Percentiles rank a stretch among this genome's conserved stretches.
These are phyloP conservation scores for Avena eriantha DNA, from an alignment of 176 grass and related monocot species.

Conservation along the genomic window DNA sequence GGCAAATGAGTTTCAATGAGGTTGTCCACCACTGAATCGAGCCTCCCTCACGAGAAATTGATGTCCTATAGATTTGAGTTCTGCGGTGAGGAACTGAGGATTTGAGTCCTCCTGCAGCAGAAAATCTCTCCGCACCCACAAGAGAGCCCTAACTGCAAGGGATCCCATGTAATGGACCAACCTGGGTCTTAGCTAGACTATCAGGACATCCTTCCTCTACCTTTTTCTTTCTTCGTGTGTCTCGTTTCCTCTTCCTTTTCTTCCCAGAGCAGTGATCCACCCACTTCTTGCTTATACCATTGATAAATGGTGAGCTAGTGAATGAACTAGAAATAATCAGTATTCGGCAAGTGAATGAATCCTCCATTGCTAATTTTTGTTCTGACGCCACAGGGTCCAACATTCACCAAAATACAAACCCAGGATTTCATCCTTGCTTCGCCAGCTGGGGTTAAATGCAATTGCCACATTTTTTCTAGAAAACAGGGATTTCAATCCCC, in stretches of 20 bases:
- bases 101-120: not conserved
- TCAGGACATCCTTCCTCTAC: not conserved
- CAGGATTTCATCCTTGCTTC: not conserved
- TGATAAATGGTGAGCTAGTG: conserved; percentile 8
- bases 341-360: not conserved
- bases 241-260: not conserved
- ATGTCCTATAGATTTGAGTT: not conserved
- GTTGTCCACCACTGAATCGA: not conserved
- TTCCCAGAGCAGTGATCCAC: not conserved
- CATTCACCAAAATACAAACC: not conserved
- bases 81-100: not conserved
- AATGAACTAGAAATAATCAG: conserved; percentile 12
- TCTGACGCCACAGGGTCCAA: not conserved
- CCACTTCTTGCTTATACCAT: not conserved
- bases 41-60: not conserved
- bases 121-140: not conserved
- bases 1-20: not conserved
- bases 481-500: too few species aligned
- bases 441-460: not conserved
- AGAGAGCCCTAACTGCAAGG: not conserved
- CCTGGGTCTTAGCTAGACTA: not conserved
- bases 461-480: not conserved
- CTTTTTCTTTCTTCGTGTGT: not conserved
- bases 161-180: not conserved
- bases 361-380: not conserved